Conservation (phyloP, 2,329 filamentous ascomycete genomes). For the Cladosporium sp. region DNA sequence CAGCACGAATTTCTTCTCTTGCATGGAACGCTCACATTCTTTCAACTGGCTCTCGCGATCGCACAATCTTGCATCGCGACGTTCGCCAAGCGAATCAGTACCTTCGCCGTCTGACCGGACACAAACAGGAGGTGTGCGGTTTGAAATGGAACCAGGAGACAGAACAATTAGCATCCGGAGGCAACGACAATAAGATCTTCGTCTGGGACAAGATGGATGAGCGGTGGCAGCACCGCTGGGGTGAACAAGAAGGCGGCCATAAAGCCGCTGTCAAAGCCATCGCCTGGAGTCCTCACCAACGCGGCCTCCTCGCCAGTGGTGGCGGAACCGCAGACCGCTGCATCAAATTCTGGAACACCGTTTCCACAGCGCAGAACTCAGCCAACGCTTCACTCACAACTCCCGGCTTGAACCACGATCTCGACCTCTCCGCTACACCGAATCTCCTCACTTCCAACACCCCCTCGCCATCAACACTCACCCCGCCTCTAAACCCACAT, state of each 20-base stretch:
- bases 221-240: constrained; percentile 89
- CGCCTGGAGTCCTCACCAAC: constrained; percentile 95
- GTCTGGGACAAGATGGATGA: constrained; percentile 97
- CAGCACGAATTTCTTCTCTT: constrained; percentile 84
- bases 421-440: constrained; percentile 28
- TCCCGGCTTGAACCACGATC: constrained; percentile 30
- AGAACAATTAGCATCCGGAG: constrained; percentile 88
- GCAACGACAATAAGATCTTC: constrained; percentile 98
- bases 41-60: constrained; percentile 90
- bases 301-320: constrained; percentile 88
- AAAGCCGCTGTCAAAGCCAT: constrained; percentile 97
- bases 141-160: constrained; percentile 97
- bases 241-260: constrained; percentile 92
- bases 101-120: constrained; percentile 80
- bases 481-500: constrained; percentile 46
- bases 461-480: constrained; percentile 32
- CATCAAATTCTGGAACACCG: constrained; percentile 97
- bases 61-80: constrained; percentile 91
- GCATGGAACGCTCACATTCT: constrained; percentile 99
- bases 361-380: constrained; percentile 42
- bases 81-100: constrained; percentile 91
- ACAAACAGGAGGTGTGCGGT: constrained; percentile 98
- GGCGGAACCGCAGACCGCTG: constrained; percentile 93
- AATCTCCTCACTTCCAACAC: constrained; percentile 32
- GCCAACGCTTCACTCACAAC: constrained; percentile 37